These are phyloP conservation scores for Stellera chamaejasme DNA, from an alignment of 345 rosid genomes.

Conservation along the genomic window DNA sequence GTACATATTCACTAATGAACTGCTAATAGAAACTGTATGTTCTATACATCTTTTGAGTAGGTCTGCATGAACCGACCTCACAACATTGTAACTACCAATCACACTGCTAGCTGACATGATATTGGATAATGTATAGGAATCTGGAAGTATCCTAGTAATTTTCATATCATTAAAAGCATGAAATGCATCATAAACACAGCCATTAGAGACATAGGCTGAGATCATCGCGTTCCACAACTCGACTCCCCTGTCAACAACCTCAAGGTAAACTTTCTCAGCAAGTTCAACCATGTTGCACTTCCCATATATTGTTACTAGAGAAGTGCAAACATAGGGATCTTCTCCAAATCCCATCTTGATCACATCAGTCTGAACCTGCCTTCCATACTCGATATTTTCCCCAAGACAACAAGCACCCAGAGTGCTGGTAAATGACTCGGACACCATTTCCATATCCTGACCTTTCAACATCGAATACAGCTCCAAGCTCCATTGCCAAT, in stretches of 20 bases:
- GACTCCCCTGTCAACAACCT: constrained; percentile 31
- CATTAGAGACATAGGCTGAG: constrained; percentile 50
- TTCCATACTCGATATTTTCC: constrained; percentile 40
- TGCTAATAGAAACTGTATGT: constrained; percentile 27
- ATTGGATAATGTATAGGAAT: constrained; percentile 54
- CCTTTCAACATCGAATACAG: constrained; percentile 42
- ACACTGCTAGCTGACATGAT: constrained; percentile 41
- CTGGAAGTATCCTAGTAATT: constrained; percentile 25
- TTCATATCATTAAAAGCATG: constrained; percentile 42
- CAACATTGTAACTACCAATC: constrained; percentile 32
- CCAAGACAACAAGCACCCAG: constrained; percentile 48
- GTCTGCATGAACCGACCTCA: constrained; percentile 62
- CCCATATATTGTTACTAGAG: constrained; percentile 65
- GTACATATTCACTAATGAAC: constrained; percentile 54
- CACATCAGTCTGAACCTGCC: constrained; percentile 56
- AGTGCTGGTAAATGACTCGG: constrained; percentile 41
- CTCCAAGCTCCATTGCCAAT: constrained; percentile 52
- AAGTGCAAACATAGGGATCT: constrained; percentile 50
- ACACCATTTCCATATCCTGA: constrained; percentile 37
- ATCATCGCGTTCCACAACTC: constrained; percentile 72
- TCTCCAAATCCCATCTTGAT: constrained; percentile 50
- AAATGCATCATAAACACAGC: constrained; percentile 30
- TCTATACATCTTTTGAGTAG: constrained; percentile 44
- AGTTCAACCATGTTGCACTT: constrained; percentile 42
- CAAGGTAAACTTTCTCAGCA: constrained; percentile 46